A percentile compares a stretch with the other conserved stretches of the same genome.
Conservation (phyloP, 2,329 filamentous ascomycete genomes). For the Penicillium sp. region DNA sequence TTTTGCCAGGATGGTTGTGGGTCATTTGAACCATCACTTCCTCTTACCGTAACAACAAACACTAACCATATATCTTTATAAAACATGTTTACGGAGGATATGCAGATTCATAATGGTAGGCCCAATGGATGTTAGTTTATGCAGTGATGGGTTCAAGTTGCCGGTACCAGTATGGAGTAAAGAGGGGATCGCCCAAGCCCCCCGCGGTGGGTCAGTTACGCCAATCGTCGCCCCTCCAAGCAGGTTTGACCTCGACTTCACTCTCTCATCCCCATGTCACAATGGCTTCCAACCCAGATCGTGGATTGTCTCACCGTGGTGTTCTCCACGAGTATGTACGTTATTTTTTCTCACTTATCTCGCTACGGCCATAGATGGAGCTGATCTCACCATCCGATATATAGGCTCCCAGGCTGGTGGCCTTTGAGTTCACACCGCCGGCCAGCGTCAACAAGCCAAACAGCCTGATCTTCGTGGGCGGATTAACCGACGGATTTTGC, state of each 20-base stretch:
- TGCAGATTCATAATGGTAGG: too few relatives aligned
- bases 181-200: conserved; percentile 10
- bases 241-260: neutral
- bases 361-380: neutral
- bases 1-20: too few relatives aligned
- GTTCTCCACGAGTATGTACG: conserved; percentile 45
- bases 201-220: conserved; percentile 16
- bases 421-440: conserved; percentile 45
- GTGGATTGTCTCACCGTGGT: conserved; percentile 30
- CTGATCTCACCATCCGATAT: conserved; percentile 1
- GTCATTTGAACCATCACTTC: too few relatives aligned
- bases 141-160: too few relatives aligned
- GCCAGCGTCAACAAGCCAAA: conserved; percentile 40
- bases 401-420: conserved; percentile 44
- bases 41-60: too few relatives aligned
- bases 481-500: conserved; percentile 61
- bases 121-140: too few relatives aligned
- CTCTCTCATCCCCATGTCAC: conserved; percentile 1
- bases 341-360: neutral
- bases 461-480: conserved; percentile 63
- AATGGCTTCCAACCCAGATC: conserved; percentile 19
- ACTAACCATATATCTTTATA: too few relatives aligned
- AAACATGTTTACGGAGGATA: too few relatives aligned
- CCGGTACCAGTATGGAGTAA: too few relatives aligned
- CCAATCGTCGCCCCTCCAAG: neutral